Evolutionary conservation across 208 protist species (phyloP).

Genomic region (Trypanosoma theileri): DNA sequence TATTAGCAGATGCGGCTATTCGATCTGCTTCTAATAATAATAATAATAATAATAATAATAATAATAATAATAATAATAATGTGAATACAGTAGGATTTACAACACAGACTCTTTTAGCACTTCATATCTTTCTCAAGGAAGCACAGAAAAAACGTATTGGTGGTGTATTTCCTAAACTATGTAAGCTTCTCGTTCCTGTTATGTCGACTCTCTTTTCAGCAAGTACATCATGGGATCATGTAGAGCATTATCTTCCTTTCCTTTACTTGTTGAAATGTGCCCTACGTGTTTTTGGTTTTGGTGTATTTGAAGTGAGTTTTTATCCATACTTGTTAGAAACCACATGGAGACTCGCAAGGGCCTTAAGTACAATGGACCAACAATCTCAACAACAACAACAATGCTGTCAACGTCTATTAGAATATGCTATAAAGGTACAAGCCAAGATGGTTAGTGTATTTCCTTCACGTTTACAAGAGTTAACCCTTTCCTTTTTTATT

Average conservation of each 20-base stretch:
- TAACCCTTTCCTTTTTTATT: constrained; percentile 51
- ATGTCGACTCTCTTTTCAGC: constrained; percentile 57
- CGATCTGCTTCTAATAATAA: background rate
- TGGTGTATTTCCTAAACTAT: constrained; percentile 49
- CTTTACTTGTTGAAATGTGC: constrained; percentile 77
- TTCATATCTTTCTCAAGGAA: constrained; percentile 77
- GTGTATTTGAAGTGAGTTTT: constrained; percentile 64
- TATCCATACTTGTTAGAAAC: constrained; percentile 47
- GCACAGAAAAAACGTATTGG: constrained; percentile 49
- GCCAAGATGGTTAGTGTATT: constrained; percentile 53
- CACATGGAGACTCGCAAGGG: constrained; percentile 49
- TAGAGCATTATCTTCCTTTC: constrained; percentile 39
- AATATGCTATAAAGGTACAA: constrained; percentile 73
- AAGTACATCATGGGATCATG: constrained; percentile 21
- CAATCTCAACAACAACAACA: constrained; percentile 14
- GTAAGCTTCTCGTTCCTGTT: constrained; percentile 36
- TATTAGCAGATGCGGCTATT: constrained; percentile 30
- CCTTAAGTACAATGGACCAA: background rate
- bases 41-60: background rate
- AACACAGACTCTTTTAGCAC: constrained; percentile 46
- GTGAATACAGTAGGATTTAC: constrained; percentile 4
- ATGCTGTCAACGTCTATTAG: constrained; percentile 43
- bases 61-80: too few species aligned
- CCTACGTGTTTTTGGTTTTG: constrained; percentile 67
- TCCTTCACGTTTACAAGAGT: constrained; percentile 35